phyloP scores from a whole-genome alignment of 768 basidiomycete genomes.

The Mycena rebaudengoi region DNA sequence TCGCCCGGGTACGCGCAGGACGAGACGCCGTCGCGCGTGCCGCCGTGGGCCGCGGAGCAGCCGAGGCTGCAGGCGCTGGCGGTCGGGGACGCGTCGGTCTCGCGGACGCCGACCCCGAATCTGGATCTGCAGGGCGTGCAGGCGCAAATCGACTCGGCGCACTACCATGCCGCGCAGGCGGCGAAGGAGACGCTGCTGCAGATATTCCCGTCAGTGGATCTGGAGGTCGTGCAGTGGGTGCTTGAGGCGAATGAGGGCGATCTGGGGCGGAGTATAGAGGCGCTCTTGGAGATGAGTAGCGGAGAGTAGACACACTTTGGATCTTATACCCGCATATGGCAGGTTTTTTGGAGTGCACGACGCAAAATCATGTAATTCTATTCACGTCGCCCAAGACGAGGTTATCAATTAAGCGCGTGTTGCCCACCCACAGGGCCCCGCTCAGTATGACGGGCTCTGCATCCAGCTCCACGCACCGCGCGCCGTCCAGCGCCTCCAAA shows the following conservation, averaged over 20 bases:
- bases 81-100: conserved; percentile 48
- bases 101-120: conserved; percentile 73
- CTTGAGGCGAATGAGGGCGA: conserved; percentile 91
- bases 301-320: conserved; percentile 35
- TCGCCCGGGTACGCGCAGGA: conserved; percentile 48
- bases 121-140: conserved; percentile 77
- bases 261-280: conserved; percentile 90
- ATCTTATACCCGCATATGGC: too few species aligned
- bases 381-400: conserved; percentile 70
- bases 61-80: conserved; percentile 54
- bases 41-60: conserved; percentile 43
- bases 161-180: conserved; percentile 76
- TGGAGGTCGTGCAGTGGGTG: conserved; percentile 88
- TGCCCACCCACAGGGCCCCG: conserved; percentile 87
- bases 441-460: conserved; percentile 71
- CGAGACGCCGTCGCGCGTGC: conserved; percentile 59
- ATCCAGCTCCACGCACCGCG: conserved; percentile 36
- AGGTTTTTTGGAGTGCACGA: too few species aligned
- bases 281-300: conserved; percentile 76
- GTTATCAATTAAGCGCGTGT: conserved; percentile 94
- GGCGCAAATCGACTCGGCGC: conserved; percentile 80
- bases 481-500: conserved; percentile 65
- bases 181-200: conserved; percentile 81
- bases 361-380: conserved; percentile 36
- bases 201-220: conserved; percentile 88